Evolutionary conservation across 495 filamentous ascomycete species (phyloP).

Genomic region (Aspergillus coremiiformis): DNA sequence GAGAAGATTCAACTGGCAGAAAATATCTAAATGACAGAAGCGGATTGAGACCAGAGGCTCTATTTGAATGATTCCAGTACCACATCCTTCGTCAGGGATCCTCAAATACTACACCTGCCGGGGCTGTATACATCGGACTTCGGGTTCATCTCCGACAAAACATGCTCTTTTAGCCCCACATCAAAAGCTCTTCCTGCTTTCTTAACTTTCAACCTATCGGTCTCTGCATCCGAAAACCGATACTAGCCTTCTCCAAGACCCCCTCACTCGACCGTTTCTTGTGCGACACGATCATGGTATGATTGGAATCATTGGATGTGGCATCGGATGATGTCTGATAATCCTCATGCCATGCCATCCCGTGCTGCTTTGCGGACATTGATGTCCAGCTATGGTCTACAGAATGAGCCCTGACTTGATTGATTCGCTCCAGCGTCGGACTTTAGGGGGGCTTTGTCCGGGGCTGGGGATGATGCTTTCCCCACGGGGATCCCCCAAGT

Average conservation of each 20-base stretch:
- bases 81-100: background rate
- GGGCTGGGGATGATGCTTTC: conserved; percentile 16
- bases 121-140: conserved; percentile 20
- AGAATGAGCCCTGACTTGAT: background rate
- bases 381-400: conserved; percentile 1
- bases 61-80: conserved; percentile 26
- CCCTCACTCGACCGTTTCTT: background rate
- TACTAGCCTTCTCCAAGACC: conserved; percentile 2
- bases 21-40: background rate
- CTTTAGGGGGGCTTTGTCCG: conserved; percentile 12
- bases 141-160: conserved; percentile 26
- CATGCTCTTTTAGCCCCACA: background rate
- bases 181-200: background rate
- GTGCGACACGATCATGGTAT: background rate
- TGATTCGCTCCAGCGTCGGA: conserved; percentile 15
- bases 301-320: conserved; percentile 6
- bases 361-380: background rate
- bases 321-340: conserved; percentile 17
- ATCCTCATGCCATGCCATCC: background rate
- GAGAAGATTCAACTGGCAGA: background rate
- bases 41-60: conserved; percentile 2
- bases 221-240: conserved; percentile 24
- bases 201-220: conserved; percentile 1
- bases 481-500: conserved; percentile 28
- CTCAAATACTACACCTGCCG: background rate